These are phyloP conservation scores for Leucocoprinus birnbaumii DNA, from an alignment of 768 basidiomycete species.

Conservation along the genomic window DNA sequence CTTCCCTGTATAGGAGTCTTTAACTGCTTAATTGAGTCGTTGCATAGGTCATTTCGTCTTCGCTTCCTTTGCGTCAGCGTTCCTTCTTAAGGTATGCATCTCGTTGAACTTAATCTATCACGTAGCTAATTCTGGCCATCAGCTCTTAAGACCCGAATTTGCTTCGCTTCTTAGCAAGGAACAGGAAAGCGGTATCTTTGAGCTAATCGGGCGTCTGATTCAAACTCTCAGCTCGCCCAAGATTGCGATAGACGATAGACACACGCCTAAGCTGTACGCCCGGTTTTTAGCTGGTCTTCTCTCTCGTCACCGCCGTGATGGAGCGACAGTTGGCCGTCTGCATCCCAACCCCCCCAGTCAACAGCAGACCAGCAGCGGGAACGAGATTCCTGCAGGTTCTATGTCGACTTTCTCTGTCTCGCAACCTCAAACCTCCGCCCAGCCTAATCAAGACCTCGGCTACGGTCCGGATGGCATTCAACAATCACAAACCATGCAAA, in stretches of 20 bases:
- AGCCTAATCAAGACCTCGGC: constrained; percentile 17
- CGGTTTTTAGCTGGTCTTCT: constrained; percentile 76
- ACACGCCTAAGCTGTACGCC: constrained; percentile 78
- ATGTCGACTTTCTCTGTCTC: constrained; percentile 27
- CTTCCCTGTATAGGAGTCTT: background rate
- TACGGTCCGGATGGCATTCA: constrained; percentile 17
- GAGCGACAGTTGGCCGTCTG: constrained; percentile 52
- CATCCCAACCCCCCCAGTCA: constrained; percentile 48
- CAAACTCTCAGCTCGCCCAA: constrained; percentile 67
- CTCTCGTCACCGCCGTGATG: constrained; percentile 66
- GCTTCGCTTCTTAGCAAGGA: constrained; percentile 55
- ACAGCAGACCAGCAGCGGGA: constrained; percentile 19
- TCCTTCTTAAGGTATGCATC: constrained; percentile 66
- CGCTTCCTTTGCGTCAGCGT: constrained; percentile 78
- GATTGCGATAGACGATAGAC: constrained; percentile 78
- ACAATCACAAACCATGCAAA: constrained; percentile 17
- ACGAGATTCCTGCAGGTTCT: constrained; percentile 17
- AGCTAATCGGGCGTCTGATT: constrained; percentile 69
- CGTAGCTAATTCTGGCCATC: background rate
- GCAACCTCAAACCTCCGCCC: constrained; percentile 10
- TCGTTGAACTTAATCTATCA: background rate
- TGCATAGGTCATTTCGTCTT: constrained; percentile 69
- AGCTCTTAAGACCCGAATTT: constrained; percentile 77
- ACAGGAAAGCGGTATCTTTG: constrained; percentile 69
- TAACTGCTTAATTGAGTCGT: background rate